Conservation (phyloP, 768 basidiomycete genomes). For the Cyclocybe cylindracea region DNA sequence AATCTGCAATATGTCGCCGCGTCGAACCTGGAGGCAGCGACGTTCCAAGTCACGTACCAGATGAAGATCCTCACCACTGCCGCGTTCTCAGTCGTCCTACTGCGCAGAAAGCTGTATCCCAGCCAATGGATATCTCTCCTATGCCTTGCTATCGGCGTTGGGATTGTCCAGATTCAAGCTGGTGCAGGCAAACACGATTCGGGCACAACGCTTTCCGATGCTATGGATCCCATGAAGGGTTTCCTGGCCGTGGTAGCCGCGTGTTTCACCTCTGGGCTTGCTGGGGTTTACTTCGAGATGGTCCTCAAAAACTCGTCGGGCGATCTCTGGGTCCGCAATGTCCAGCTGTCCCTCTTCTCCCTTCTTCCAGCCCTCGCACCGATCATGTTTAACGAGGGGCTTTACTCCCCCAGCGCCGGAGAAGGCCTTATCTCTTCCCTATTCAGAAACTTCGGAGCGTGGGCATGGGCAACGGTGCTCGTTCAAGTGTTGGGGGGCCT, state of each 20-base stretch:
- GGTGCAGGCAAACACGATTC: constrained; percentile 28
- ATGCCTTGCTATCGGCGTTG: constrained; percentile 86
- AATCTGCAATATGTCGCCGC: constrained; percentile 95
- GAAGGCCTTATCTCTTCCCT: constrained; percentile 49
- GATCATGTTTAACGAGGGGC: constrained; percentile 54
- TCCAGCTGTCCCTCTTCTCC: constrained; percentile 93
- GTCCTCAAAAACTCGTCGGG: constrained; percentile 87
- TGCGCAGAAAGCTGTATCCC: constrained; percentile 72
- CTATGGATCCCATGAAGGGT: constrained; percentile 83
- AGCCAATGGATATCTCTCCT: constrained; percentile 85
- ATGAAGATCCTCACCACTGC: constrained; percentile 98
- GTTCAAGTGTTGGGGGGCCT: constrained; percentile 92
- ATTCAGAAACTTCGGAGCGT: constrained; percentile 84
- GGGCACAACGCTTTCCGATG: constrained; percentile 4
- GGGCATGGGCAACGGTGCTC: constrained; percentile 90
- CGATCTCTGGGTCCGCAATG: constrained; percentile 96
- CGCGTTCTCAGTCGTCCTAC: constrained; percentile 80
- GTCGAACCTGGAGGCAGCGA: constrained; percentile 91
- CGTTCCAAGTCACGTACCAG: constrained; percentile 96
- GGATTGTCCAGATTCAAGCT: constrained; percentile 84
- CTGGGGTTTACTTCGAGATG: constrained; percentile 99
- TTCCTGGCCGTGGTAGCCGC: constrained; percentile 89
- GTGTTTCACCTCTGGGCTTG: constrained; percentile 94
- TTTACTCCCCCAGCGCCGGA: constrained; percentile 21
- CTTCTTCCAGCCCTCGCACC: constrained; percentile 86